Evolutionary conservation across 208 protist genomes (phyloP), one percentile per base, ranked within the genome.

Genomic region (Wallacemonas sp.): DNA sequence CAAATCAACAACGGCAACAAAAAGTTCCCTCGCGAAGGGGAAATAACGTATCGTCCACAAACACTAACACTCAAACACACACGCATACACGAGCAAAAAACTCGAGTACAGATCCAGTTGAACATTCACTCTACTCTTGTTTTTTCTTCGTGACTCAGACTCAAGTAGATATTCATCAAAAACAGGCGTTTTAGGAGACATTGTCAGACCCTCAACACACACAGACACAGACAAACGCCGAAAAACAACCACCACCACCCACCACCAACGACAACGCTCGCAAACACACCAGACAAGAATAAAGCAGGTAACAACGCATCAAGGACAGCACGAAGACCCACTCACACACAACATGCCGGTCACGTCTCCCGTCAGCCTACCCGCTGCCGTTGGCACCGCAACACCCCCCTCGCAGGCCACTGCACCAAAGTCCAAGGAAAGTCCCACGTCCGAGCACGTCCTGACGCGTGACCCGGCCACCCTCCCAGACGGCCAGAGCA

Each of bases 21-120:
- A n/a, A 61, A 61, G 36, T 44, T 44, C 39, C 18, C 18, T 44
- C 39, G 39, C 11, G 11, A n/a, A n/a, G 39, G 18, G 12, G 18
- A 44, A 54, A 54, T 10, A 28, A 7, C n/a, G n/a, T n/a, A n/a
- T n/a, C 36, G 36, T 14, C 36, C 12, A 48, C 42, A 48, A 18
- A 48, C 20, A 23, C 42, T 22, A 4, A 61, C 55, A 61, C 55
- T 44, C 55, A 61, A 5, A 61, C 55, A 61, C 55, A 61, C 3
- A 61, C 55, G 32, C 11, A 61, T 5, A 44, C 18, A 61, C 31
- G 42, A 22, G n/a, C 55, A 38, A 11, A 67, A 5, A 52, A 10
- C 18, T n/a, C n/a, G n/a, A n/a, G n/a, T n/a, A n/a, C n/a, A n/a
- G n/a, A n/a, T n/a, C n/a, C n/a, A n/a, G n/a, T n/a, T n/a, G n/a